Base-by-base conservation (phyloP, 805 yeast species). In the Saturnispora sekii region DNA sequence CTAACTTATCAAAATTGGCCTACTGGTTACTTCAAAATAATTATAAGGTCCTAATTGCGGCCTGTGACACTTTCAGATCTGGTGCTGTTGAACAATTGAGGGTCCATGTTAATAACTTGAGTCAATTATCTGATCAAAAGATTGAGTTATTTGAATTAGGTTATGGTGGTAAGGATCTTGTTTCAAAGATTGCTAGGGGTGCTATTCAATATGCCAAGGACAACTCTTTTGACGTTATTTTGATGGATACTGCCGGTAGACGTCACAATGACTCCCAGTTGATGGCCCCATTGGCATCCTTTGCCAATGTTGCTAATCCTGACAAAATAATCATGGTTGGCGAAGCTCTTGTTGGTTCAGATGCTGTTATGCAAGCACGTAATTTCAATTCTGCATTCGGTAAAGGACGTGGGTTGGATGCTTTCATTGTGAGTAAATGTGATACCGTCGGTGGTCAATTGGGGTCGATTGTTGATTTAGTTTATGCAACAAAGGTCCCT, bases 81-180 rank as follows among this genome's bases (percentile, higher is more conserved):
- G 98, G 98, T 43, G 98, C 98, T 1, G 97, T 90, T n/a, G 97
- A 90, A 62, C 98, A 90, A 65, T 70, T 90, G 49, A 79, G 93
- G 53, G 96, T 89, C 2, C 98, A 90, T 65, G 97, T 90, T 2
- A 80, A 81, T 49, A 85, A 93, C 56, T 68, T 90, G 50, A 76
- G 80, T 43, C 78, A 78, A 50, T 68, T 89, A 35, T 80, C 86
- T 30, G 74, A 72, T 39, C 51, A 53, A 14, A 59, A 66, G 53
- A 81, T 87, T 41, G 96, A 88, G 60, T 66, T 90, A 31, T 90
- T 83, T 60, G 95, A 88, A 65, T 89, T 88, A 45, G 98, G 98
- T 4, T 90, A 90, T 56, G 97, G 97, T 50, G 95, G 95, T 35
- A 93, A 95, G n/a, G 88, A 84, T 58, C 72, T 82, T 51, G 97